Conservation (phyloP, 139 green algal genomes). For the Deuterostichococcus epilithicus region DNA sequence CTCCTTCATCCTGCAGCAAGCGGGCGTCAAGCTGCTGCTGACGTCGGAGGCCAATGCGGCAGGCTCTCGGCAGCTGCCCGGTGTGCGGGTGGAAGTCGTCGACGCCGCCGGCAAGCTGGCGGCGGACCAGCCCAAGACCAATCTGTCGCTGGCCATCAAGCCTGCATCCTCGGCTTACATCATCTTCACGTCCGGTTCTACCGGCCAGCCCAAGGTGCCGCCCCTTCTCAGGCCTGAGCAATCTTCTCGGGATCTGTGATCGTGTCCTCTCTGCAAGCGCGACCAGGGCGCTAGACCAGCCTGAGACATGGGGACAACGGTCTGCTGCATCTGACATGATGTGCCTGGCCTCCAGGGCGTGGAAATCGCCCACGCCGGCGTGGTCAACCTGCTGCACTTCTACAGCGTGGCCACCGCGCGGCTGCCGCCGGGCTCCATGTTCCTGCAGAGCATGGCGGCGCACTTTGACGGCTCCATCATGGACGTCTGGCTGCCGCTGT, state of each 20-base stretch:
- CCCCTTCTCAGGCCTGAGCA: too few species aligned
- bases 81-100: slow-evolving; percentile 8
- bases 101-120: too few species aligned
- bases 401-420: not conserved
- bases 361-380: not conserved
- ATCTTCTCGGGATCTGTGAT: too few species aligned
- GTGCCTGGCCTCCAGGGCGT: not conserved
- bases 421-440: not conserved
- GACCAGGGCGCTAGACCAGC: too few species aligned
- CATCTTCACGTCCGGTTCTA: slow-evolving; percentile 61
- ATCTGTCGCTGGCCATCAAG: not conserved
- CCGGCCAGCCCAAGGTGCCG: slow-evolving; percentile 47
- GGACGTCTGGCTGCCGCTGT: not conserved
- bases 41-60: too few species aligned
- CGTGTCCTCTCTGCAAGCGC: too few species aligned
- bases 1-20: too few species aligned
- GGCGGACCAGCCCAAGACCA: not conserved
- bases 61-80: too few species aligned
- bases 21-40: too few species aligned
- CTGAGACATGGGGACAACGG: too few species aligned
- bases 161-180: slow-evolving; percentile 35
- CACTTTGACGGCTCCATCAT: slow-evolving; percentile 25
- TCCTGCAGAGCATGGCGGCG: slow-evolving; percentile 9
- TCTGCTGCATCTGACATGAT: too few species aligned
- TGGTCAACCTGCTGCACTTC: slow-evolving; percentile 8